Evolutionary conservation across 169 alveolate species (phyloP), one percentile per base, ranked within the genome.

Genomic region (Plasmodium gonderi): DNA sequence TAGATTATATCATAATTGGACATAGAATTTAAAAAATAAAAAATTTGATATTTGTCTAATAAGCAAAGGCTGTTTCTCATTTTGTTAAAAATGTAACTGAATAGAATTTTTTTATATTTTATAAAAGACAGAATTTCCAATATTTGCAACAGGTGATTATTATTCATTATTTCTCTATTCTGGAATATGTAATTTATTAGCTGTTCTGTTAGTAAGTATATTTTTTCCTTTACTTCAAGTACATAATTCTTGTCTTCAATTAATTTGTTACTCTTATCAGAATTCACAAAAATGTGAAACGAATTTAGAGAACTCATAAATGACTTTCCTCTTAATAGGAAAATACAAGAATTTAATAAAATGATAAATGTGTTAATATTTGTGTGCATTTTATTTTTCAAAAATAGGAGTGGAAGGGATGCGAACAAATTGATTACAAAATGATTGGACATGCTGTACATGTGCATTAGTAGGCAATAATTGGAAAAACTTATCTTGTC

Each of bases 381-480:
- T 11, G 31, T 36, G 51, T 65, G 42, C 33, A 17, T 77, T 90
- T 90, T 90, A 78, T 90, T 90, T 68, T 90, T 90, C 44, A 78
- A 26, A 47, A 90, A 90, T 65, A 79, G 36, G 12, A 78, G 36
- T 38, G 94, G 90, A 67, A 77, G 51, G 20, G 75, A 23, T 9
- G 69, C 26, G 74, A 90, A 90, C 40, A 90, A 65, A 65, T 76
- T 40, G 51, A 64, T 54, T 17, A 90, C 81, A 72, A 90, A 90
- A 65, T 90, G 75, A 49, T 90, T 90, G 17, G 91, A 90, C 82
- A 90, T 90, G 65, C 91, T 90, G 38, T 90, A 90, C 81, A 90
- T 64, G 49, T 78, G 94, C 33, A 90, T 14, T 51, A 90, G 7
- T 29, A 38, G 60, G 54, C 82, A 90, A 47, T 65, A 77, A 29